phyloP scores from a whole-genome alignment of 306 rosid genomes.

The Spatholobus suberectus region DNA sequence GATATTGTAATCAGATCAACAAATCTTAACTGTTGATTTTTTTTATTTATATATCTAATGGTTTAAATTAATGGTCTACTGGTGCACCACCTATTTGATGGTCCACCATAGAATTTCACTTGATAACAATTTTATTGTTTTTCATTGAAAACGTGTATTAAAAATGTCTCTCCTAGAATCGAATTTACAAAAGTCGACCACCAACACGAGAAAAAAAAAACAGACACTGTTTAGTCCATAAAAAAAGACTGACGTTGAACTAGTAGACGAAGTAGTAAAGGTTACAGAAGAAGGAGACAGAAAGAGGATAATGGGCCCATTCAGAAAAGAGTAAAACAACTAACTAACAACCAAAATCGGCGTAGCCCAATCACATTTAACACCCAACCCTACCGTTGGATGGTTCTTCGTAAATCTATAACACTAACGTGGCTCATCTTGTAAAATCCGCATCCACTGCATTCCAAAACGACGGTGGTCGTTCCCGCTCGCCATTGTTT shows the following conservation, averaged over 20 bases:
- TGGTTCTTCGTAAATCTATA: conserved; percentile 19
- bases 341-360: background rate
- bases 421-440: background rate
- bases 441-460: background rate
- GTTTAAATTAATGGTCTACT: too few relatives aligned
- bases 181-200: background rate
- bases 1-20: too few relatives aligned
- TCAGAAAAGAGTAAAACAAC: background rate
- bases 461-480: background rate
- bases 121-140: background rate
- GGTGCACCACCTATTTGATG: too few relatives aligned
- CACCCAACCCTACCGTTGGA: conserved; percentile 23
- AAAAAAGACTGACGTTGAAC: background rate
- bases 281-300: background rate
- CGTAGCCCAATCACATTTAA: conserved; percentile 17
- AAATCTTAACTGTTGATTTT: too few relatives aligned
- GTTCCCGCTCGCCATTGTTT: conserved; percentile 65
- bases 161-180: background rate
- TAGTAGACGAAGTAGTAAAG: too few relatives aligned
- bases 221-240: background rate
- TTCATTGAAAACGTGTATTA: background rate
- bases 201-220: background rate
- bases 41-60: too few relatives aligned
- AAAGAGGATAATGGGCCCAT: background rate
- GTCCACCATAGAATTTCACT: too few relatives aligned